Evolutionary conservation across 345 rosid species (phyloP).

Genomic region (Camelina laxa): DNA sequence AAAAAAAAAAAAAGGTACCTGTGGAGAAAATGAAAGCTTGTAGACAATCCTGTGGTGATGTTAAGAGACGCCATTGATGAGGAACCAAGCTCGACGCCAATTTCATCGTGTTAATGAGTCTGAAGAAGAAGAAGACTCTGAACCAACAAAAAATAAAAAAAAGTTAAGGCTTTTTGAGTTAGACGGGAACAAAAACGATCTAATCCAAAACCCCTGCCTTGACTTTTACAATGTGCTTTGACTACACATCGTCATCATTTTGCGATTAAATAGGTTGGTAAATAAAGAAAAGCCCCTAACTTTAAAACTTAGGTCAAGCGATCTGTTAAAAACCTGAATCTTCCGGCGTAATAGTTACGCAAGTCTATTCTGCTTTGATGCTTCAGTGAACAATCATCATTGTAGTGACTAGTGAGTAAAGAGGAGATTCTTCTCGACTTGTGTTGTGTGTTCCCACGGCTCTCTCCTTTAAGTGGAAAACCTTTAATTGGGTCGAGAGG

Average conservation of each 20-base stretch:
- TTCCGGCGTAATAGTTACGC: conserved; percentile 19
- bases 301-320: not conserved
- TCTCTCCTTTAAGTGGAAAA: not conserved
- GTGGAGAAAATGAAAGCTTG: conserved; percentile 34
- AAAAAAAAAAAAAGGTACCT: not conserved
- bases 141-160: not conserved
- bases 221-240: not conserved
- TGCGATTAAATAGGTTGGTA: not conserved
- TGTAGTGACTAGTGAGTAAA: not conserved
- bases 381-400: not conserved
- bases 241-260: conserved; percentile 10
- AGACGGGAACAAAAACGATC: not conserved
- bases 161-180: not conserved
- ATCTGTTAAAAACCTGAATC: not conserved
- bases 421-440: not conserved
- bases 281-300: not conserved
- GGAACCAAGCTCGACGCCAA: conserved; percentile 45
- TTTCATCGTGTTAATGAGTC: conserved; percentile 32
- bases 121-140: not conserved
- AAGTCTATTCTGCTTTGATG: conserved; percentile 54
- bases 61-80: conserved; percentile 44
- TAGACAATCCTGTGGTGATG: conserved; percentile 33
- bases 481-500: not conserved
- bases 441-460: not conserved
- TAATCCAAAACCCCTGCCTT: not conserved